Evolutionary conservation across 2,329 filamentous ascomycete species (phyloP).

Genomic region (Apiospora kogelbergensis): DNA sequence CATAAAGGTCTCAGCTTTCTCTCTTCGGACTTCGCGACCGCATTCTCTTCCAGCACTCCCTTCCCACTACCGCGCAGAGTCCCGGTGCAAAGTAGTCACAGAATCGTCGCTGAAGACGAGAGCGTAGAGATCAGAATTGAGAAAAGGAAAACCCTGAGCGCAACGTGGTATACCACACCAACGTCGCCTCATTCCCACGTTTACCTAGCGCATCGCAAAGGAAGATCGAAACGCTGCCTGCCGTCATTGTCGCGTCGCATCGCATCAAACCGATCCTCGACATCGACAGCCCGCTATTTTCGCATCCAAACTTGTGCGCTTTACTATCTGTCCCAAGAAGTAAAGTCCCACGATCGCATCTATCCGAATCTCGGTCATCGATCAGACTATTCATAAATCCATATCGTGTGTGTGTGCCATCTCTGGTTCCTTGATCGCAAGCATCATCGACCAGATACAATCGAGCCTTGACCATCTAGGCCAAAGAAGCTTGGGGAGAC

Average conservation of each 20-base stretch:
- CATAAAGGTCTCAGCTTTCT: conserved; percentile 22
- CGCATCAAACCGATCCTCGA: conserved; percentile 25
- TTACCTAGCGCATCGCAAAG: conserved; percentile 19
- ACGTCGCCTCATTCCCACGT: conserved; percentile 13
- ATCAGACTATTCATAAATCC: conserved; percentile 17
- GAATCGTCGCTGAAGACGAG: conserved; percentile 30
- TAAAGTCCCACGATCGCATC: conserved; percentile 9
- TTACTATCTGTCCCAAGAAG: conserved; percentile 19
- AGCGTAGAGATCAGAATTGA: conserved; percentile 20
- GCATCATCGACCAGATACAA: conserved; percentile 17
- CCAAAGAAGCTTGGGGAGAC: conserved; percentile 69
- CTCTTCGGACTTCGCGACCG: neutral
- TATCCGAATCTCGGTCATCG: conserved; percentile 11
- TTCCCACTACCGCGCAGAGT: conserved; percentile 28
- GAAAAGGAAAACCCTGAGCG: conserved; percentile 16
- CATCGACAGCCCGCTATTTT: conserved; percentile 26
- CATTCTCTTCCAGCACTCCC: conserved; percentile 14
- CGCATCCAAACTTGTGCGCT: conserved; percentile 24
- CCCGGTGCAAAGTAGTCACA: conserved; percentile 32
- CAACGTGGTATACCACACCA: conserved; percentile 12
- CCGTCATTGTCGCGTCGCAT: conserved; percentile 28
- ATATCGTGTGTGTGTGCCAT: conserved; percentile 24
- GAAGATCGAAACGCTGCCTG: conserved; percentile 27
- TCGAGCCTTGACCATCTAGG: conserved; percentile 14
- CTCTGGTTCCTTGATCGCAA: conserved; percentile 24